A percentile compares a stretch with the other conserved stretches of the same genome.
Conservation (phyloP, 1,284 basidiomycete species). For the Ustilago nuda region DNA sequence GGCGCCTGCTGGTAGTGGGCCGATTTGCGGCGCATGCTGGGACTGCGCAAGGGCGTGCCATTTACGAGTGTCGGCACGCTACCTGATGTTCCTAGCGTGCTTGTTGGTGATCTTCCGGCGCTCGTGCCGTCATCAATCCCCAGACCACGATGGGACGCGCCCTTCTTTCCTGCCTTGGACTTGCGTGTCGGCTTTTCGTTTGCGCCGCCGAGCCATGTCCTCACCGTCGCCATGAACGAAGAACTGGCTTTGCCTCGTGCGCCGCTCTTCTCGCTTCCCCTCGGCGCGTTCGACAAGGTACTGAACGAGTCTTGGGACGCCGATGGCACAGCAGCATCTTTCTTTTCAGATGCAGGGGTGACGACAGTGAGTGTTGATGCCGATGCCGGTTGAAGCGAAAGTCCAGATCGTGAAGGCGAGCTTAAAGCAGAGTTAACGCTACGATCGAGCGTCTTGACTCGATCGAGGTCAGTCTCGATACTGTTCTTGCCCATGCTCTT, state of each 20-base stretch:
- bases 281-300: conserved; percentile 47
- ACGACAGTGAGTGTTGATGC: not conserved
- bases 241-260: conserved; percentile 38
- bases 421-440: conserved; percentile 24
- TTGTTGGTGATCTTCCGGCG: conserved; percentile 22
- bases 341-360: conserved; percentile 6
- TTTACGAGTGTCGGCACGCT: conserved; percentile 20
- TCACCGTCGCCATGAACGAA: conserved; percentile 72
- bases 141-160: conserved; percentile 69
- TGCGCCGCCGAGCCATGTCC: conserved; percentile 86
- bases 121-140: conserved; percentile 28
- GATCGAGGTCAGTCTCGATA: conserved; percentile 40
- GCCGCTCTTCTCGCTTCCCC: conserved; percentile 42
- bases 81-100: conserved; percentile 19
- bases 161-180: conserved; percentile 78
- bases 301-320: conserved; percentile 60
- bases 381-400: not conserved
- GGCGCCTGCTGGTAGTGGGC: conserved; percentile 32
- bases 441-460: conserved; percentile 41
- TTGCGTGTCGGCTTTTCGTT: conserved; percentile 82
- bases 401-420: conserved; percentile 24
- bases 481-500: conserved; percentile 41
- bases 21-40: conserved; percentile 37
- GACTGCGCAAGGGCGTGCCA: conserved; percentile 26
- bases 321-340: conserved; percentile 28